Percentiles rank a stretch among this genome's conserved stretches.
phyloP scores from a whole-genome alignment of 371 early-diverging fungal species.

The Mucor piriformis region DNA sequence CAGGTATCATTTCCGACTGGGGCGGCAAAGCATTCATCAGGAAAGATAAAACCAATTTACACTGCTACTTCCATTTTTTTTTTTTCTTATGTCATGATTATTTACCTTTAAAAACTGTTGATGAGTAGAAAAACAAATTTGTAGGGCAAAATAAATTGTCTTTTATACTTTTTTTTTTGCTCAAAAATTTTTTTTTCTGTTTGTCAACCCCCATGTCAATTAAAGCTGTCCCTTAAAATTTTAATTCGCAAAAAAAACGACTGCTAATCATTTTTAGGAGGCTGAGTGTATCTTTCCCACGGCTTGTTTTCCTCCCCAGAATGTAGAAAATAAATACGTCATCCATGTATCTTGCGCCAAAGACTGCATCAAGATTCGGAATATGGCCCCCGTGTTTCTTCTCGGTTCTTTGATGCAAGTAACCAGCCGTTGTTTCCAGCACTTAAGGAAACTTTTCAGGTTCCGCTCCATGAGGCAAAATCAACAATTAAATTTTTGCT shows the following conservation, averaged over 20 bases:
- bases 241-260: not conserved
- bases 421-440: no score
- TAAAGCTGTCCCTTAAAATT: not conserved
- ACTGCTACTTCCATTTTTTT: not conserved
- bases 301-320: no score
- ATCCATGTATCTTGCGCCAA: no score
- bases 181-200: not conserved
- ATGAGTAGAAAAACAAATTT: not conserved
- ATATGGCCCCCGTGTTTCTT: no score
- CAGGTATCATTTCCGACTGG: slow-evolving; percentile 44
- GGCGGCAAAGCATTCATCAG: slow-evolving; percentile 53
- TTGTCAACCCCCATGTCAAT: not conserved
- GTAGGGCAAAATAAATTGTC: not conserved
- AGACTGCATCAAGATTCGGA: no score
- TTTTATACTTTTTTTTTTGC: slow-evolving; percentile 10
- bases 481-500: no score
- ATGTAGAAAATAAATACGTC: no score
- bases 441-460: no score
- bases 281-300: no score
- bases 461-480: no score
- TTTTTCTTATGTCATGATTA: not conserved
- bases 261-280: no score
- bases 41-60: slow-evolving; percentile 3
- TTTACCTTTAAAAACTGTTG: not conserved
- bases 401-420: no score